Evolutionary conservation across 495 filamentous ascomycete genomes (phyloP).

Genomic region (Neurospora hispaniola): DNA sequence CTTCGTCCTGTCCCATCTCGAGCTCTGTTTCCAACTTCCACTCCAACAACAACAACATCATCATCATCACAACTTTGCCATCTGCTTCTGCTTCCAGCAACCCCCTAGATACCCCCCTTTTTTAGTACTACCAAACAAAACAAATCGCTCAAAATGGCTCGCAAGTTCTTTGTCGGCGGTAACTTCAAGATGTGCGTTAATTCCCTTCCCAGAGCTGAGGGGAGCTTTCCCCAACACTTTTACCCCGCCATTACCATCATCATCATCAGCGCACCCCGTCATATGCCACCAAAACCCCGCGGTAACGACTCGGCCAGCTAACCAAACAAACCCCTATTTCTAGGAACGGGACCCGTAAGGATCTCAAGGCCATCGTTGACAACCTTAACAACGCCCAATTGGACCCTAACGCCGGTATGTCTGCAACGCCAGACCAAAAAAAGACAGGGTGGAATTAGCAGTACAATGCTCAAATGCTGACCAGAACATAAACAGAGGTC

Average conservation of each 20-base stretch:
- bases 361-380: constrained; percentile 77
- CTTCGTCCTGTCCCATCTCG: background rate
- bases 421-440: background rate
- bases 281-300: constrained; percentile 13
- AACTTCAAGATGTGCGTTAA: constrained; percentile 92
- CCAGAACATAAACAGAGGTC: constrained; percentile 50
- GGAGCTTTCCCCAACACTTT: constrained; percentile 3
- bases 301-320: constrained; percentile 12
- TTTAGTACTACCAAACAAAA: background rate
- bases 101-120: background rate
- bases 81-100: background rate
- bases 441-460: background rate
- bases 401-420: constrained; percentile 55
- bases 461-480: background rate
- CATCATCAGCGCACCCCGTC: background rate
- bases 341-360: constrained; percentile 86
- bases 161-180: constrained; percentile 98
- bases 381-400: constrained; percentile 73
- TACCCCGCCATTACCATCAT: constrained; percentile 18
- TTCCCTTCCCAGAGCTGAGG: background rate
- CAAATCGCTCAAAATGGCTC: constrained; percentile 55
- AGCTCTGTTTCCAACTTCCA: background rate
- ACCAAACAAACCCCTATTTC: constrained; percentile 2
- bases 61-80: background rate
- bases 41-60: background rate